Evolutionary conservation across 352 stramenopile species (phyloP).

Genomic region (Pythium utonaiense): DNA sequence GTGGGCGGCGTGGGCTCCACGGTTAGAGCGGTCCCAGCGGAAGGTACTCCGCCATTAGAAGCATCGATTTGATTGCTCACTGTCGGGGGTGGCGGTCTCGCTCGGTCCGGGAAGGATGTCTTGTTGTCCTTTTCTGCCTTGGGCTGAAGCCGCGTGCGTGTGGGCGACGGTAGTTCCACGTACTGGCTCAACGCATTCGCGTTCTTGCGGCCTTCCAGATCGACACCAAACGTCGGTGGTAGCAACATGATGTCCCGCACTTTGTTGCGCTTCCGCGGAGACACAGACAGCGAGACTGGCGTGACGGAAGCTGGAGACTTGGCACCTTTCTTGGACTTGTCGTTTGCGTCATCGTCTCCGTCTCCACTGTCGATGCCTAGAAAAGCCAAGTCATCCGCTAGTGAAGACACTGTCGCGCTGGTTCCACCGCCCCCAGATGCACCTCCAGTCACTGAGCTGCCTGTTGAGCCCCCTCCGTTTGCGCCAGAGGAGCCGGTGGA

Average conservation of each 20-base stretch:
- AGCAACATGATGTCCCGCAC: slow-evolving; percentile 61
- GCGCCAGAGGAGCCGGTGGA: background rate
- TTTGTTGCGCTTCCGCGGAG: slow-evolving; percentile 31
- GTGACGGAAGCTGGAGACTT: slow-evolving; percentile 7
- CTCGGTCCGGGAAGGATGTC: background rate
- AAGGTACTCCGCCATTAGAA: too few relatives aligned
- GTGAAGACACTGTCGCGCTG: background rate
- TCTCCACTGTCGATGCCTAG: slow-evolving; percentile 11
- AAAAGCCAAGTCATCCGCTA: slow-evolving; percentile 21
- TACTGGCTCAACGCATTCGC: slow-evolving; percentile 32
- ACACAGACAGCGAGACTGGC: background rate
- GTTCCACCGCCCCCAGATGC: background rate
- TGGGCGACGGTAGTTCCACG: slow-evolving; percentile 49
- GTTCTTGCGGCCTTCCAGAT: slow-evolving; percentile 43
- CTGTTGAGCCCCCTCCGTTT: background rate
- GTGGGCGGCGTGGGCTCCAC: slow-evolving; percentile 4
- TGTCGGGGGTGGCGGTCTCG: background rate
- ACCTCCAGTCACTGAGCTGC: background rate
- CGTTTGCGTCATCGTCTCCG: background rate
- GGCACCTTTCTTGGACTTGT: background rate
- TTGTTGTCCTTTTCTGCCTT: slow-evolving; percentile 18
- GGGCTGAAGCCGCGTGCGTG: slow-evolving; percentile 26
- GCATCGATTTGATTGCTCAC: background rate
- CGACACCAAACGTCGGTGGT: slow-evolving; percentile 53
- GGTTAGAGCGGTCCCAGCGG: background rate